These are phyloP conservation scores for Furculomyces boomerangus DNA, from an alignment of 371 early-diverging fungal genomes.

Conservation along the genomic window DNA sequence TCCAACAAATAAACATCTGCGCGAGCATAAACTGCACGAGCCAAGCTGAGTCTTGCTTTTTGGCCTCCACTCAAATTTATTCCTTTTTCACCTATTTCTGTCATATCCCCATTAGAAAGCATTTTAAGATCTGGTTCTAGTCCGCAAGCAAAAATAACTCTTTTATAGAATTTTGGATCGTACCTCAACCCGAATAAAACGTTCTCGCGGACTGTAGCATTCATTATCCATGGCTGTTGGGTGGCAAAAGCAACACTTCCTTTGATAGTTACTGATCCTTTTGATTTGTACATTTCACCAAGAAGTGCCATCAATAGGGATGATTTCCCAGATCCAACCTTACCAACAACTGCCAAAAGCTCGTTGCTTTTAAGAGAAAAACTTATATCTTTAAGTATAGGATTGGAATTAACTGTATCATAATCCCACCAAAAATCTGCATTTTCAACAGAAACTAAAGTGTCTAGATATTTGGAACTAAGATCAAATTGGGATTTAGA, in stretches of 20 bases:
- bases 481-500: not conserved
- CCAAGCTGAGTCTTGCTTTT: constrained; percentile 54
- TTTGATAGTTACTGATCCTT: constrained; percentile 40
- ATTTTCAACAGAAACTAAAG: not conserved
- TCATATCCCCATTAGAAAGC: constrained; percentile 62
- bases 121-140: constrained; percentile 61
- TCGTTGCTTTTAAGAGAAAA: constrained; percentile 41
- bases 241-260: constrained; percentile 82
- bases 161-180: constrained; percentile 60
- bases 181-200: constrained; percentile 75
- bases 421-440: not conserved
- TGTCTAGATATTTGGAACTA: not conserved
- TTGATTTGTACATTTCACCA: constrained; percentile 68
- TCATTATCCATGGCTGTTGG: constrained; percentile 89
- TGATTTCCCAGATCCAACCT: constrained; percentile 80
- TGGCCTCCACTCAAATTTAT: constrained; percentile 81
- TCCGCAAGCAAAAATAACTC: constrained; percentile 29
- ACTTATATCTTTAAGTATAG: constrained; percentile 36
- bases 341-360: constrained; percentile 64
- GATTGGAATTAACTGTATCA: constrained; percentile 9
- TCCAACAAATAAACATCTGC: constrained; percentile 67
- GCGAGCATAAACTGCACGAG: constrained; percentile 57
- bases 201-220: constrained; percentile 75
- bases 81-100: constrained; percentile 87
- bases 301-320: constrained; percentile 66